Base-by-base conservation (phyloP, 345 rosid species). In the Pistacia integerrima region DNA sequence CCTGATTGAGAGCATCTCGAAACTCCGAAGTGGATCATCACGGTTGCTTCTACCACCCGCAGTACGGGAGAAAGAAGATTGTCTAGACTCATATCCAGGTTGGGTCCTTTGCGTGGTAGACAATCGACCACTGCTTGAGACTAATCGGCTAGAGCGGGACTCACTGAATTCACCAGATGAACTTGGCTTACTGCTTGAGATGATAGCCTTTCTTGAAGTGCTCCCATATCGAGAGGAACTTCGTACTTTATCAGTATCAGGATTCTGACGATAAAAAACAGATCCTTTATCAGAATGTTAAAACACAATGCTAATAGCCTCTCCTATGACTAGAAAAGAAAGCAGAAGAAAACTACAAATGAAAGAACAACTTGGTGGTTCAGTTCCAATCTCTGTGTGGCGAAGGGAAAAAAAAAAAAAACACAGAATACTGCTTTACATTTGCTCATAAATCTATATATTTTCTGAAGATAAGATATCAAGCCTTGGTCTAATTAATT, bases 141-240 rank as follows among this genome's bases (percentile, higher is more conserved):
- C 76, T 65, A 94, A 54, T 70, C 93, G 84, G 80, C 90, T 89
- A 30, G 87, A 70, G n/a, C 91, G 88, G 64, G 77, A 72, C 46
- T 89, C 93, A 48, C 84, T 83, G n/a, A 86, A 90, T 80, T 86
- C 94, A 8, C 92, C 97, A 0, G 92, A 87, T 5, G 97, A 88
- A 86, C 89, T 84, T n/a, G 94, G 97, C 72, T 88, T 74, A 77
- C 88, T 85, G 81, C 86, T 88, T 68, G 93, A 81, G 54, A 84
- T 80, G 3, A 87, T 55, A 18, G 91, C 97, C 83, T 84, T 92
- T 80, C 89, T 90, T 36, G 96, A 85, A 65, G 90, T 73, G 74
- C 91, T 88, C 69, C 93, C 93, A 58, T 90, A 86, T 67, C 93
- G 90, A 62, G 94, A 90, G 64, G 86, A 80, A 74, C 80, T 77